Evolutionary conservation across 2,329 filamentous ascomycete species (phyloP).

Genomic region (Phoma sp.): DNA sequence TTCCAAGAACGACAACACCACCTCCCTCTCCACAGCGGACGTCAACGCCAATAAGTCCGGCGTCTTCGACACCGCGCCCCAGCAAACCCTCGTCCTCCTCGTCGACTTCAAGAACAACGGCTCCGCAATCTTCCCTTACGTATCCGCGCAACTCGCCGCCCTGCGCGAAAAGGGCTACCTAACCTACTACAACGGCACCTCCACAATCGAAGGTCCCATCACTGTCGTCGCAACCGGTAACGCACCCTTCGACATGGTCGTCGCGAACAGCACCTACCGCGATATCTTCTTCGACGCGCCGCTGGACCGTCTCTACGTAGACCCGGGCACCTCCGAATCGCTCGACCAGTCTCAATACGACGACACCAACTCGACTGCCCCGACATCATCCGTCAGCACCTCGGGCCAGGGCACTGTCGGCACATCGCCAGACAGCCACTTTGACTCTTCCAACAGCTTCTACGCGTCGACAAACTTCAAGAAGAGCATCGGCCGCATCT

Average conservation of each 20-base stretch:
- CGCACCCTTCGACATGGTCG: conserved; percentile 56
- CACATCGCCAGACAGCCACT: conserved; percentile 43
- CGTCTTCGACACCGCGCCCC: conserved; percentile 58
- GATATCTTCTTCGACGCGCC: conserved; percentile 65
- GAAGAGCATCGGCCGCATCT: conserved; percentile 58
- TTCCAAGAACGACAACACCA: conserved; percentile 53
- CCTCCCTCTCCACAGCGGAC: conserved; percentile 34
- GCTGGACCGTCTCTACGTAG: conserved; percentile 46
- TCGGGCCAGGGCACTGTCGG: conserved; percentile 55
- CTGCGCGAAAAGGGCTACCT: conserved; percentile 58
- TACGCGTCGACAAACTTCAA: conserved; percentile 69
- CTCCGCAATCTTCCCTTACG: conserved; percentile 43
- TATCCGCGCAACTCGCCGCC: conserved; percentile 52
- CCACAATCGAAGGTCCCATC: conserved; percentile 51
- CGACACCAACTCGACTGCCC: background rate
- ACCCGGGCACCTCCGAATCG: conserved; percentile 10
- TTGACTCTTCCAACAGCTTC: conserved; percentile 63
- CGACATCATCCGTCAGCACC: background rate
- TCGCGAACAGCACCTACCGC: conserved; percentile 55
- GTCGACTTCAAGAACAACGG: conserved; percentile 58
- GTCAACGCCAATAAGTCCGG: conserved; percentile 47
- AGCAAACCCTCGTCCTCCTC: conserved; percentile 58
- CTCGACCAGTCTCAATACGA: conserved; percentile 12
- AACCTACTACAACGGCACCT: conserved; percentile 56
- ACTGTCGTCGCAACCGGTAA: conserved; percentile 62